phyloP scores from a whole-genome alignment of 2,329 filamentous ascomycete genomes.

The Ophiostoma tasmaniense region DNA sequence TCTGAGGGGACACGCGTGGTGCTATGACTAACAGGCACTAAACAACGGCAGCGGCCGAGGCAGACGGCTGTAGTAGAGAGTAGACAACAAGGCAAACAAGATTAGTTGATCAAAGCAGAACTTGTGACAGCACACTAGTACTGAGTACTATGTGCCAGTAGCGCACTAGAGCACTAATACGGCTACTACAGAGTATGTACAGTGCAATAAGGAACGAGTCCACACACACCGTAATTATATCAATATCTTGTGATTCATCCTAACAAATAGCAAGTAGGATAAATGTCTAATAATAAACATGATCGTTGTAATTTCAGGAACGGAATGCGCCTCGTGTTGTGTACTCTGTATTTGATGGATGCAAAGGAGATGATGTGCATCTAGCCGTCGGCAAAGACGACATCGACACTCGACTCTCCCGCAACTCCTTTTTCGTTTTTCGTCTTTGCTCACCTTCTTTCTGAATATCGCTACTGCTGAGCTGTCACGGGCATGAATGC shows the following conservation, averaged over 20 bases:
- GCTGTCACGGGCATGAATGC: background rate
- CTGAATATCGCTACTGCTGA: background rate
- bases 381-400: too few species aligned
- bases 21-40: conserved; percentile 5
- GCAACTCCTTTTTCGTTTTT: too few species aligned
- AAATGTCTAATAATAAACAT: background rate
- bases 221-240: background rate
- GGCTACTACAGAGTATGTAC: too few species aligned
- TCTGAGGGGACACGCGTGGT: conserved; percentile 1
- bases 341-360: background rate
- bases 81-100: background rate
- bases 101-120: conserved; percentile 3
- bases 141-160: too few species aligned
- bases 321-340: background rate
- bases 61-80: background rate
- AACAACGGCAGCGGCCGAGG: conserved; percentile 6
- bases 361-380: background rate
- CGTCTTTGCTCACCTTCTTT: conserved; percentile 6
- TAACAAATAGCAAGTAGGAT: too few species aligned
- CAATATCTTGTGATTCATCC: background rate
- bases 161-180: background rate
- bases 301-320: background rate
- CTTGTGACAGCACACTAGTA: too few species aligned
- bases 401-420: too few species aligned
- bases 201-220: background rate